Base-by-base conservation (phyloP, 768 basidiomycete species). In the Steccherinum ochraceum region DNA sequence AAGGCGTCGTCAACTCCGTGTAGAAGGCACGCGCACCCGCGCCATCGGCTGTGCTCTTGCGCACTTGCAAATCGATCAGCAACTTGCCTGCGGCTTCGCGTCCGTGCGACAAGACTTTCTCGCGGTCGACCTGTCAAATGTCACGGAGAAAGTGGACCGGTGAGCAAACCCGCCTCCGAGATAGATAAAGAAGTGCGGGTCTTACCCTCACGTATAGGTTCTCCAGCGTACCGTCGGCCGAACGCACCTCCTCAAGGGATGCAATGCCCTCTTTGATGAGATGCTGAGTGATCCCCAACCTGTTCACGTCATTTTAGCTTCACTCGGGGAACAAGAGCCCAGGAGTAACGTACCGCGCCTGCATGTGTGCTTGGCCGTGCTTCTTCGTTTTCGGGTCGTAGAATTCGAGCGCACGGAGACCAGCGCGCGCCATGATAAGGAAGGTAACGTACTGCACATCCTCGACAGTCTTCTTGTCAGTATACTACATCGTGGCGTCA, bases 351-450 rank as follows among this genome's bases (percentile, higher is more conserved):
- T 64, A 88, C 87, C 89, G 80, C 42, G 89, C 89, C 67, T 92
- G 87, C 90, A 91, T 93, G 61, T 91, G 89, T 13, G 89, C 89
- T 62, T 93, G 89, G 16, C 90, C 88, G 59, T 93, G 91, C 65
- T 90, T 91, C 67, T 82, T 70, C 12, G 82, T 87, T 23, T 69
- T 71, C 21, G 90, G 90, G 59, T 94, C 88, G 58, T 87, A 94
- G 63, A 74, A 91, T 64, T 93, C 89, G 30, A 93, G 73, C 3
- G 81, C 89, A 27, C 84, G 76, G 27, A 93, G 65, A 54, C 86
- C 92, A 39, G 80, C 83, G 24, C 91, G 80, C n/a, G 86, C 89
- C 91, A 93, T 93, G 46, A 87, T 66, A 24, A 91, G 71, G 75
- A 87, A 93, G 0, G 85, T 84, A 58, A 90, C 76, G 58, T 84